These are phyloP conservation scores for Trichosporon inkin DNA, from an alignment of 1,284 basidiomycete genomes.

Conservation along the genomic window DNA sequence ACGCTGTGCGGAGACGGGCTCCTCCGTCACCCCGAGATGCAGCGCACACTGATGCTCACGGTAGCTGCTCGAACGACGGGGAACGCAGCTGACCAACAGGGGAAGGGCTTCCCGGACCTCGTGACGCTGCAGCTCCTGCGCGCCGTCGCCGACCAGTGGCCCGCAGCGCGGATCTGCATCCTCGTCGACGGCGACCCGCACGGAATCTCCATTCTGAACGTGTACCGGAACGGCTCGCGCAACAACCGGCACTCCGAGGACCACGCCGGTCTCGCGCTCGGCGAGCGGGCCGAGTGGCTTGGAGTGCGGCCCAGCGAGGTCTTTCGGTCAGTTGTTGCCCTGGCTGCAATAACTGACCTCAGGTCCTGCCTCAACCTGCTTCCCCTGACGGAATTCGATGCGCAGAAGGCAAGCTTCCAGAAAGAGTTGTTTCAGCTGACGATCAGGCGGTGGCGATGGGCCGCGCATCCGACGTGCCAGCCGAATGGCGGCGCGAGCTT, in stretches of 20 bases:
- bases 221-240: conserved; percentile 58
- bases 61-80: neutral
- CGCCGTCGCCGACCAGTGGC: conserved; percentile 63
- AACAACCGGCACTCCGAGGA: conserved; percentile 33
- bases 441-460: conserved; percentile 15
- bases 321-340: conserved; percentile 35
- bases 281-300: conserved; percentile 67
- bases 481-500: conserved; percentile 58
- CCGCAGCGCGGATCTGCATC: conserved; percentile 64
- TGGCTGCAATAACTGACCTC: conserved; percentile 41
- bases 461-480: conserved; percentile 1
- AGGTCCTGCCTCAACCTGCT: neutral
- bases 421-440: neutral
- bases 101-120: conserved; percentile 89
- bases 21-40: conserved; percentile 6
- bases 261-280: conserved; percentile 58
- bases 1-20: conserved; percentile 10
- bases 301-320: conserved; percentile 68
- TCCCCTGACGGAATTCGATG: neutral
- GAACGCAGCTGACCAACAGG: conserved; percentile 56
- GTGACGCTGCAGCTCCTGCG: conserved; percentile 77
- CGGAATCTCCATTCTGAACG: conserved; percentile 80
- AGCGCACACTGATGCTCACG: conserved; percentile 20
- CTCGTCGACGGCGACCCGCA: conserved; percentile 88
- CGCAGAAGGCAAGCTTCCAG: neutral